phyloP scores from a whole-genome alignment of 2,329 filamentous ascomycete genomes.

The Zalaria obscura region DNA sequence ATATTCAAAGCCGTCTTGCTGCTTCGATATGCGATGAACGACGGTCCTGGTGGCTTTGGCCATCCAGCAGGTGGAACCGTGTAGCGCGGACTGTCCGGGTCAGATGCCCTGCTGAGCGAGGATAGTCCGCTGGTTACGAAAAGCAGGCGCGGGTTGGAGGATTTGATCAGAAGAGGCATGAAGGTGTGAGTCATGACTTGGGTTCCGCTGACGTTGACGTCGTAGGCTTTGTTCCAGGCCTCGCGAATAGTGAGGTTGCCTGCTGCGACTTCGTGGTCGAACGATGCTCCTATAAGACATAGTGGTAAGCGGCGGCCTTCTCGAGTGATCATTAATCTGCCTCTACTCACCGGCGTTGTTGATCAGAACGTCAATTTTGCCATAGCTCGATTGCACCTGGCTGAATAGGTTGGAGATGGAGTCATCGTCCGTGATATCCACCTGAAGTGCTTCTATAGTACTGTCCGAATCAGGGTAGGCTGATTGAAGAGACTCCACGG shows the following conservation, averaged over 20 bases:
- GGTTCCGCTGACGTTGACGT: slow-evolving; percentile 24
- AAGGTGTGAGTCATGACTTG: slow-evolving; percentile 22
- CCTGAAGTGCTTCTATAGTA: slow-evolving; percentile 31
- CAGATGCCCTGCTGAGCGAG: slow-evolving; percentile 20
- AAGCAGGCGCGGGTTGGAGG: slow-evolving; percentile 19
- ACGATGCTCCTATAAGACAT: slow-evolving; percentile 22
- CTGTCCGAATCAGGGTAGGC: slow-evolving; percentile 28
- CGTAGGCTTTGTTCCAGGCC: slow-evolving; percentile 21
- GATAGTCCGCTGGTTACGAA: slow-evolving; percentile 29
- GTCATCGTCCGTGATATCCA: slow-evolving; percentile 40
- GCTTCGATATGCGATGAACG: slow-evolving; percentile 23
- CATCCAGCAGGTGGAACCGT: slow-evolving; percentile 25
- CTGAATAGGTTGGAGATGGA: slow-evolving; percentile 36
- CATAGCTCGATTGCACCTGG: slow-evolving; percentile 26
- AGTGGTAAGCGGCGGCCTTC: background rate
- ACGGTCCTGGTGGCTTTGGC: slow-evolving; percentile 25
- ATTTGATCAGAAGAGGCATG: slow-evolving; percentile 23
- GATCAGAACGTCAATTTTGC: slow-evolving; percentile 37
- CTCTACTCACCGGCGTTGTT: slow-evolving; percentile 39
- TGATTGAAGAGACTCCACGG: slow-evolving; percentile 25
- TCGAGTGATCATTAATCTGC: background rate
- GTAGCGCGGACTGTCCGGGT: slow-evolving; percentile 7
- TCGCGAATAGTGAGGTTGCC: slow-evolving; percentile 19
- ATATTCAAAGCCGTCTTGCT: slow-evolving; percentile 36
- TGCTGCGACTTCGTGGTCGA: slow-evolving; percentile 23